Percentiles rank a stretch among this genome's conserved stretches.
Evolutionary conservation across 179 eudicot genomes (phyloP).

Genomic region (Corrigiola litoralis): DNA sequence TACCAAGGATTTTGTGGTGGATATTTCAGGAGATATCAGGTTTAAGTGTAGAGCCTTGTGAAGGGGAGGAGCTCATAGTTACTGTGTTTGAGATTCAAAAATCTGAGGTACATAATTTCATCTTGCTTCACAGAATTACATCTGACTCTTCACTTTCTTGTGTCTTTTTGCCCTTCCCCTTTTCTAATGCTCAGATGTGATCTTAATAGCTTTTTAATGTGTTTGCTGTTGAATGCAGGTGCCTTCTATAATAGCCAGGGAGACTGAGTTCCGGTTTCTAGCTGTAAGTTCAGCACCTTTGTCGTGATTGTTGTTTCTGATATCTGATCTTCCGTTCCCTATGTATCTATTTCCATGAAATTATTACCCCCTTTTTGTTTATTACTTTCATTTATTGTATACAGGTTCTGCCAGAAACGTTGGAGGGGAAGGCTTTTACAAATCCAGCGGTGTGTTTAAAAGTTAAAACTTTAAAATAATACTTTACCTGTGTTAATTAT

Average conservation of each 20-base stretch:
- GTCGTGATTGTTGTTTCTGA: not conserved
- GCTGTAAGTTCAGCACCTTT: slow-evolving; percentile 50
- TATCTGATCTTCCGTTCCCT: no score
- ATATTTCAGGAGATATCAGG: slow-evolving; percentile 81
- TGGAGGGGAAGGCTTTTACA: slow-evolving; percentile 52
- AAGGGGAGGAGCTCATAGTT: slow-evolving; percentile 66
- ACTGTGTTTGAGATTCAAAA: slow-evolving; percentile 71
- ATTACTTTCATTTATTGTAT: no score
- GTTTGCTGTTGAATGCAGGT: slow-evolving; percentile 41
- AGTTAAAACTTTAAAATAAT: not conserved
- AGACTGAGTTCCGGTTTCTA: slow-evolving; percentile 86
- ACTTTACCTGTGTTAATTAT: not conserved
- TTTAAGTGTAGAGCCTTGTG: slow-evolving; percentile 85
- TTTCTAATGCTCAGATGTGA: not conserved
- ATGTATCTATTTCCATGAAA: no score
- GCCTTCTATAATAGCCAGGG: slow-evolving; percentile 78
- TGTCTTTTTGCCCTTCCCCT: not conserved
- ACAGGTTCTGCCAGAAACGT: slow-evolving; percentile 77
- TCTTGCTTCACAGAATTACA: no score
- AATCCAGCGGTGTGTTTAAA: slow-evolving; percentile 61
- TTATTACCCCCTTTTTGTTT: no score
- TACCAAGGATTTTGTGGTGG: not conserved
- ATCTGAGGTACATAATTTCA: slow-evolving; percentile 81
- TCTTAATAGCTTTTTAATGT: not conserved
- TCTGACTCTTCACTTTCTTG: no score